A percentile compares a stretch with the other conserved stretches of the same genome.
These are phyloP conservation scores for Pholiota adiposa DNA, from an alignment of 1,284 basidiomycete genomes.

Conservation along the genomic window DNA sequence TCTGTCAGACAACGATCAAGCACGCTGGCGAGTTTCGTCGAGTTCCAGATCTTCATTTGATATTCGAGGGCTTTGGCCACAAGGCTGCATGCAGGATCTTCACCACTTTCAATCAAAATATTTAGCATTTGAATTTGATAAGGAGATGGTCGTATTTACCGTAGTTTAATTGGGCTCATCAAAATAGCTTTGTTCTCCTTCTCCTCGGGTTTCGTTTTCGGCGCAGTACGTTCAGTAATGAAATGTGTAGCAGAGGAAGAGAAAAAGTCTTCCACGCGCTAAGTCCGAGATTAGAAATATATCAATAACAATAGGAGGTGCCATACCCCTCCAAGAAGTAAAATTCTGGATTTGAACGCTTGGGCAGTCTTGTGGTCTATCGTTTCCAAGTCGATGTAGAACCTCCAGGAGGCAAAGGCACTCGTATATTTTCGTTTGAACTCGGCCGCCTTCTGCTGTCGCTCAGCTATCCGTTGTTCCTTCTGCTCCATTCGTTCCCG, in stretches of 20 bases:
- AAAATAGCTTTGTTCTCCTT: slow-evolving; percentile 35
- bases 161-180: slow-evolving; percentile 70
- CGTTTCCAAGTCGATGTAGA: slow-evolving; percentile 83
- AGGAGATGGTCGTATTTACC: slow-evolving; percentile 44
- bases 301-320: slow-evolving; percentile 1
- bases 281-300: slow-evolving; percentile 5
- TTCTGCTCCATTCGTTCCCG: slow-evolving; percentile 24
- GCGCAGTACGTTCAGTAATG: slow-evolving; percentile 66
- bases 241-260: slow-evolving; percentile 74
- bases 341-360: slow-evolving; percentile 57
- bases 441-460: slow-evolving; percentile 67
- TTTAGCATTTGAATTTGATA: neutral
- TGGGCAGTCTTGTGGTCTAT: slow-evolving; percentile 51
- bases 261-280: slow-evolving; percentile 24
- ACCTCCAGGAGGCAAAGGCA: slow-evolving; percentile 83
- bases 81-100: slow-evolving; percentile 44
- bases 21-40: slow-evolving; percentile 76
- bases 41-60: slow-evolving; percentile 90
- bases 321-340: slow-evolving; percentile 81
- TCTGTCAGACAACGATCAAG: slow-evolving; percentile 61
- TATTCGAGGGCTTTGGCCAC: slow-evolving; percentile 78
- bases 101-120: slow-evolving; percentile 30
- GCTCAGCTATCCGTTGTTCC: slow-evolving; percentile 41
- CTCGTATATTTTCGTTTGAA: slow-evolving; percentile 86
- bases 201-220: slow-evolving; percentile 20